Conservation (phyloP, 2,329 filamentous ascomycete species). For the Apiospora pterosperma region DNA sequence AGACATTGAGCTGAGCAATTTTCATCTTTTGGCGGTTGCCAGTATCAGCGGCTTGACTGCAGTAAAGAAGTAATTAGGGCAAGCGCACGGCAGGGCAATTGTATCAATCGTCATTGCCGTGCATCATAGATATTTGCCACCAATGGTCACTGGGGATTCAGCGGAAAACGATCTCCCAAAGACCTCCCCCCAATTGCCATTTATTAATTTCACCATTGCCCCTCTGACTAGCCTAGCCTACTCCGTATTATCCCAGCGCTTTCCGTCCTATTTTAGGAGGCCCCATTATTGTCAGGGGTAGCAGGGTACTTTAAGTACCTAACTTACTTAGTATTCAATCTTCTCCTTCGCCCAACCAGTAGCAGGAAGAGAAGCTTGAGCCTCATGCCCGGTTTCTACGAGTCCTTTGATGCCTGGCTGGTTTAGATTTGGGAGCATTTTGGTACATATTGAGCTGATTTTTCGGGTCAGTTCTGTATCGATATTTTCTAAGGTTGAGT, state of each 20-base stretch:
- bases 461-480: too few species aligned
- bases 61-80: not conserved
- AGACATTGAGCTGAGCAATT: not conserved
- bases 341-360: too few species aligned
- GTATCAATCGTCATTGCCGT: not conserved
- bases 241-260: too few species aligned
- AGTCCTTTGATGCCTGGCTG: too few species aligned
- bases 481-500: too few species aligned
- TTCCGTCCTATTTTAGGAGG: not conserved
- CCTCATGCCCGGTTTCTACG: too few species aligned
- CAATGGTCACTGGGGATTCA: not conserved
- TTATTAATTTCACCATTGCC: not conserved
- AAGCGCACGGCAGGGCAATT: not conserved
- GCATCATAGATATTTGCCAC: not conserved
- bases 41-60: not conserved
- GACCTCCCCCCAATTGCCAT: not conserved
- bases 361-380: not conserved
- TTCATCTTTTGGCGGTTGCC: not conserved
- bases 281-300: not conserved
- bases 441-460: too few species aligned
- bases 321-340: too few species aligned
- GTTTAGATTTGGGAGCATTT: not conserved
- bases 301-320: not conserved
- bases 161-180: not conserved
- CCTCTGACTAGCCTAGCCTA: not conserved